phyloP scores from a whole-genome alignment of 106 monocot species.

The Phalaenopsis equestris region DNA sequence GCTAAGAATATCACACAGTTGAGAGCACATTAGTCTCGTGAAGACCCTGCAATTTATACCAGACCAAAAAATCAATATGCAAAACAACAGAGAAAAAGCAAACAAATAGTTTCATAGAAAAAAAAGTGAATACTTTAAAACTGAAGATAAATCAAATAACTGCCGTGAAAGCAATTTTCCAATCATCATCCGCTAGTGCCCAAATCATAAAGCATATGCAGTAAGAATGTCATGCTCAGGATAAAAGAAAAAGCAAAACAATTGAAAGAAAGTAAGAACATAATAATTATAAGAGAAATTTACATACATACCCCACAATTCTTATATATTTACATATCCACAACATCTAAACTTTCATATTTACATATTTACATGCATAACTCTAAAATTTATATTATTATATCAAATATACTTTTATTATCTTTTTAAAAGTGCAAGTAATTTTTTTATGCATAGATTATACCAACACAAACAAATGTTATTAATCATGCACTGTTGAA shows the following conservation, averaged over 20 bases:
- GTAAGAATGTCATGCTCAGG: not conserved
- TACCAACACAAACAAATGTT: not conserved
- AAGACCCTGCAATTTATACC: constrained; percentile 81
- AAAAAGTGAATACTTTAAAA: not conserved
- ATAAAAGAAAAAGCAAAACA: not conserved
- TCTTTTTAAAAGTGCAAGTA: too few relatives aligned
- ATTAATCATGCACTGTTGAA: not conserved
- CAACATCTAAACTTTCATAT: not conserved
- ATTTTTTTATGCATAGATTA: too few relatives aligned
- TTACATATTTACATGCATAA: not conserved
- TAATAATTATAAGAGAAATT: not conserved
- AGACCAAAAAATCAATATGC: constrained; percentile 61
- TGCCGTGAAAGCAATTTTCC: not conserved
- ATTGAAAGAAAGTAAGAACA: not conserved
- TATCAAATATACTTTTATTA: too few relatives aligned
- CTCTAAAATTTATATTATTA: too few relatives aligned
- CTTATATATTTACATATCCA: too few relatives aligned
- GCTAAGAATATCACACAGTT: constrained; percentile 68
- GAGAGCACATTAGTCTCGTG: constrained; percentile 61
- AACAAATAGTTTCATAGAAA: not conserved
- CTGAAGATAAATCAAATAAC: not conserved
- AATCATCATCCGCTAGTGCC: not conserved
- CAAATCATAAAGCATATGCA: not conserved
- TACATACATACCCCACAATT: too few relatives aligned
- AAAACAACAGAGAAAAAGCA: not conserved